Base-by-base conservation (phyloP, 2,329 filamentous ascomycete species). In the Cylindrodendrum hubeiense region DNA sequence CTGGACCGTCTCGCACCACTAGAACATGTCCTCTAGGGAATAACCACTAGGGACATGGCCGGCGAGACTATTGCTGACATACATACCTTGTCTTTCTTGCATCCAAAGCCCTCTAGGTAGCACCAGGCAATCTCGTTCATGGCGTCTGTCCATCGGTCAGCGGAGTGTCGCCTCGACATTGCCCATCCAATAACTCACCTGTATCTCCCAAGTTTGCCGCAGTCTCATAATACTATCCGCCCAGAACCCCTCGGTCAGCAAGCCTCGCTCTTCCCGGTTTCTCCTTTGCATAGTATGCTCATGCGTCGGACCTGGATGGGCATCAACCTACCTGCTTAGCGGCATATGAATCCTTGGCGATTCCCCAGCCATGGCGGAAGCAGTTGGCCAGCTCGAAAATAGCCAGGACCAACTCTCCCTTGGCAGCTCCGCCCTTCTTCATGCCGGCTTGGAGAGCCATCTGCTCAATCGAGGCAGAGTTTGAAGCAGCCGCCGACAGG, bases 41-140 rank as follows among this genome's bases (percentile, higher is more conserved):
- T n/a, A 39, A 39, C 37, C 37, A 39, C 54, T 41, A 37, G 43
- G 21, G 12, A 55, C 53, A 55, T 21, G 54, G 54, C 53, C 47
- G 63, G 24, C 41, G 33, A 65, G 46, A 58, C 63, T 53, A 60
- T 39, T 62, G 44, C 53, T 53, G 41, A 58, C 62, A 50, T 49
- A 88, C 93, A 81, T 86, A 98, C 95, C 93, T 97, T 98, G 84
- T 99, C 95, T 80, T 98, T 99, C 80, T 94, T 96, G 76, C 94
- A 95, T 34, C 96, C 96, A 80, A 97, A 97, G n/a, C 96, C 96
- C 78, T 98, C 92, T 28, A 97, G 81, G 85, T 96, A 98, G 83
- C 96, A 99, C 94, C 94, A 97, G 37, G 91, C 96, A 58, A 91
- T 91, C 80, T 98, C 95, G 77, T 98, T 97, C 95, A 98, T 97